These are phyloP conservation scores for Linum lewisii DNA, from an alignment of 345 rosid species.

Conservation along the genomic window DNA sequence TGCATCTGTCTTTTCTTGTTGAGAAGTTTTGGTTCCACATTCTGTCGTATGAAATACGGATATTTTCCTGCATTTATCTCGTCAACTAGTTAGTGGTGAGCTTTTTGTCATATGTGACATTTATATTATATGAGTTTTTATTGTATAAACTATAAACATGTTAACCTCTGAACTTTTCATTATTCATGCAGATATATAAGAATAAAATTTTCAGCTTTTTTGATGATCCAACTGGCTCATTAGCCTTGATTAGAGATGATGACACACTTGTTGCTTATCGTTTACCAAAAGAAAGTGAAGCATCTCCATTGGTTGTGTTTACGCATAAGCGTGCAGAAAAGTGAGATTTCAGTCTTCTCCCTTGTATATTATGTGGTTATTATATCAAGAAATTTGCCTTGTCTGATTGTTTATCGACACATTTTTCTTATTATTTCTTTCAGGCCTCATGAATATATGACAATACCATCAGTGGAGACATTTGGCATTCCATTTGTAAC, in stretches of 20 bases:
- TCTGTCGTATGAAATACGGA: not conserved
- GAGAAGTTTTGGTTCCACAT: not conserved
- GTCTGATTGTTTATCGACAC: not conserved
- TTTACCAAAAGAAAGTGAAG: conserved; percentile 9
- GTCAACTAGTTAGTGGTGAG: not conserved
- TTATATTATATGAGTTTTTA: not conserved
- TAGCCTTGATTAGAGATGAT: conserved; percentile 20
- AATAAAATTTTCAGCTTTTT: conserved; percentile 12
- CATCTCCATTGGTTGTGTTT: conserved; percentile 16
- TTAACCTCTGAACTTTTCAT: conserved; percentile 5
- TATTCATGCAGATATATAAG: conserved; percentile 16
- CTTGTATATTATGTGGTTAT: not conserved
- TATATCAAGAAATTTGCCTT: not conserved
- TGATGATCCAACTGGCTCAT: conserved; percentile 13
- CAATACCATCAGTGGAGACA: conserved; percentile 9
- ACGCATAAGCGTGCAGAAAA: conserved; percentile 13
- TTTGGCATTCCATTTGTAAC: conserved; percentile 54
- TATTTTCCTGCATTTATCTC: not conserved
- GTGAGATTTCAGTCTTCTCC: conserved; percentile 12
- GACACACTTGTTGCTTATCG: conserved; percentile 22
- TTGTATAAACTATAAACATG: not conserved
- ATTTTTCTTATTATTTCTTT: conserved; percentile 5
- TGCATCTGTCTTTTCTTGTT: not conserved
- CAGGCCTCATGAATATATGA: conserved; percentile 21
- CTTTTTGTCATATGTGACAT: not conserved